These are phyloP conservation scores for Schoenoplectus tabernaemontani DNA, from an alignment of 202 grass and related monocot species.

Conservation along the genomic window DNA sequence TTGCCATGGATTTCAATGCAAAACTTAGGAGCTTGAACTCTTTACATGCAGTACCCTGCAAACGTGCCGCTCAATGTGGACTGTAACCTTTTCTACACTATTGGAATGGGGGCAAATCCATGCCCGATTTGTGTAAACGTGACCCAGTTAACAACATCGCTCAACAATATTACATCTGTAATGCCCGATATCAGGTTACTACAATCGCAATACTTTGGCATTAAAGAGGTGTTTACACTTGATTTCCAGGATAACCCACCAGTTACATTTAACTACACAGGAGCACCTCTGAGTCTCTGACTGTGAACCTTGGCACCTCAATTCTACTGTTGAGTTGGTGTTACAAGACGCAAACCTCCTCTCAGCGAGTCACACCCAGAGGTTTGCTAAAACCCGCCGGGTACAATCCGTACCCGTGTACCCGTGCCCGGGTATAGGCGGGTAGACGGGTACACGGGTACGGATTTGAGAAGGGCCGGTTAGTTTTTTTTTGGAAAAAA, in stretches of 20 bases:
- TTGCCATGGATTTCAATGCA: slow-evolving; percentile 31
- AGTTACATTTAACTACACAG: slow-evolving; percentile 44
- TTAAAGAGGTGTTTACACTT: slow-evolving; percentile 34
- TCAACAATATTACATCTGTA: slow-evolving; percentile 63
- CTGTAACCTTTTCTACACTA: slow-evolving; percentile 46
- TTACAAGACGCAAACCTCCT: slow-evolving; percentile 63
- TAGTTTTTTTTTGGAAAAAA: too few relatives aligned
- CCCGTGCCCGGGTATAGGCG: too few relatives aligned
- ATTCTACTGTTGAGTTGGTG: slow-evolving; percentile 52
- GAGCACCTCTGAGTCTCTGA: slow-evolving; percentile 40
- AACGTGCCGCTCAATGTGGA: slow-evolving; percentile 37
- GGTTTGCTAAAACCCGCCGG: too few relatives aligned
- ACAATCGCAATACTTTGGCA: slow-evolving; percentile 41
- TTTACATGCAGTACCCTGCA: slow-evolving; percentile 22
- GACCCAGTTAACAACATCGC: slow-evolving; percentile 40
- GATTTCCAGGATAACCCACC: slow-evolving; percentile 46
- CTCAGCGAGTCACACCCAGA: slow-evolving; percentile 50
- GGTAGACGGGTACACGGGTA: too few relatives aligned
- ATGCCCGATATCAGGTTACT: slow-evolving; percentile 37
- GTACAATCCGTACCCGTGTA: too few relatives aligned
- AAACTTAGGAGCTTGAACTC: slow-evolving; percentile 44
- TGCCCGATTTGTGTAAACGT: slow-evolving; percentile 39
- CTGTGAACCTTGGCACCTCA: slow-evolving; percentile 50
- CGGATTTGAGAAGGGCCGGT: too few relatives aligned
- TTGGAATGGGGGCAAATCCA: slow-evolving; percentile 38